Evolutionary conservation across 2,329 filamentous ascomycete species (phyloP), one percentile per base, ranked within the genome.

Genomic region (Ophidiomyces ophidiicola): DNA sequence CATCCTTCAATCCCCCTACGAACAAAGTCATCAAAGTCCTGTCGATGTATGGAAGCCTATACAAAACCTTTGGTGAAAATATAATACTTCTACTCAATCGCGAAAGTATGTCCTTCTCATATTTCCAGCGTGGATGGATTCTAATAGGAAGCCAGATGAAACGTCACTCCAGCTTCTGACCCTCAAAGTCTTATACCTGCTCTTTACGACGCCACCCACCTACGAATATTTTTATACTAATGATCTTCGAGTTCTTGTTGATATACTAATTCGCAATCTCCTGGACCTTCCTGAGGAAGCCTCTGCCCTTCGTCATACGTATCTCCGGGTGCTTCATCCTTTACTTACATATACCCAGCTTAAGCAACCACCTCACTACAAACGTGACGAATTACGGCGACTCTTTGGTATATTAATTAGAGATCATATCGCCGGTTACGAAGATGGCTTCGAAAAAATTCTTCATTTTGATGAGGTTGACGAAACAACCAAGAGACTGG

Each of bases 221-320:
- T 85, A 90, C 58, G 90, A 98, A 62, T 98, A 96, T 61, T 98
- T 98, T 56, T 98, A 96, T 61, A 94, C 86, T 19, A 98, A 98
- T 56, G 90, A 98, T 54, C 70, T 98, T 20, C 82, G 85, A 43
- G 90, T 98, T 3, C 73, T 98, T 11, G 71, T 96, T 32, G 90
- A 98, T 55, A 90, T 98, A 47, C 86, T 98, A 43, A 84, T 98
- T 44, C 82, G 90, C 30, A 98, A 98, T 53, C 69, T 98, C n/a
- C 77, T 96, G 52, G 90, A 98, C 57, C 69, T 98, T 6, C 90
- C 92, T 0, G 80, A 88, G 52, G 88, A 94, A 56, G 77, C 68
- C 7, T 51, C 58, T 10, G 65, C 74, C 2, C 67, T 98, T 42
- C 76, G 88, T 25, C 90, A 98, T 58, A 98, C 90, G 3, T 98